Base-by-base conservation (phyloP, 2,329 filamentous ascomycete species). In the Mycosphaerelloides madeirae region DNA sequence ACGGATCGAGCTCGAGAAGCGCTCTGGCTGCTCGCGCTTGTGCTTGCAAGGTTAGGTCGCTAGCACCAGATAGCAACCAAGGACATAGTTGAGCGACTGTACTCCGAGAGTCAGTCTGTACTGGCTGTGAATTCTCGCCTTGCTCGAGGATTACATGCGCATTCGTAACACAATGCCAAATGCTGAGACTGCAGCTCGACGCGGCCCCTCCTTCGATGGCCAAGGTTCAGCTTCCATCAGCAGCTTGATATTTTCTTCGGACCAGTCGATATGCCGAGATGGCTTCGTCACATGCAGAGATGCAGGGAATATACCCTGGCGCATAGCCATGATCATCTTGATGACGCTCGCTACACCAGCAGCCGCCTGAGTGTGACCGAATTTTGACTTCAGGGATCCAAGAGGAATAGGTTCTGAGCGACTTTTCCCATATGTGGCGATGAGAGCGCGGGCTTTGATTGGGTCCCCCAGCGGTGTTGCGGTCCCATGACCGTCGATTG, bases 81-180 rank as follows among this genome's bases (percentile, higher is more conserved):
- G 37, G 37, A 13, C 29, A 39, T 12, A 16, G 11, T 6, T 31
- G 5, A n/a, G n/a, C 29, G 37, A 39, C 25, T 12, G 19, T 3
- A 16, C 13, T 15, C 9, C 22, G 22, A 25, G 9, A 5, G 6
- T 9, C 22, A 25, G 5, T 9, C 9, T 25, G 22, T 9, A 25
- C 22, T 6, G 22, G 22, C 22, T 6, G 22, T n/a, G n/a, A n/a
- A n/a, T n/a, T n/a, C 22, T 9, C 22, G 22, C 22, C 22, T 25
- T 25, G 6, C 22, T 25, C 22, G 22, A 46, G 25, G 15, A 46
- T 37, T 14, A 34, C 38, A 29, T 46, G 43, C 8, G 38, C 38
- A 14, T 46, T 62, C 14, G 55, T 47, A n/a, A 56, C 58, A 5
- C 58, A 35, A 51, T 52, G 3, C 58, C 58, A 19, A 61, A 60